Conservation (phyloP, 2,329 filamentous ascomycete genomes). For the Fusarium sp. region DNA sequence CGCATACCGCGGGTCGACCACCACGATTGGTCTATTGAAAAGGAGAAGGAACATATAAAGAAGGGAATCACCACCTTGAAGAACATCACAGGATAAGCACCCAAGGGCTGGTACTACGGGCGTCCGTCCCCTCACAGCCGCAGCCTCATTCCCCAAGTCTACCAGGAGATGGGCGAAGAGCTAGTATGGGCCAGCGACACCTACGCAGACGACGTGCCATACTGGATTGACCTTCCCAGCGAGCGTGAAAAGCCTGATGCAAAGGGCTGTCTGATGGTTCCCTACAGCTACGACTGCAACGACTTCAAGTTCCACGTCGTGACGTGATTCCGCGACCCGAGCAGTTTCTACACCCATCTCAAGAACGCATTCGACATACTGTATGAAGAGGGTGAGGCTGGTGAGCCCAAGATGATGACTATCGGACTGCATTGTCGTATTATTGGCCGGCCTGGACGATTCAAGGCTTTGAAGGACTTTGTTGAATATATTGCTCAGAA, state of each 20-base stretch:
- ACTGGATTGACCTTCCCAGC: conserved; percentile 7
- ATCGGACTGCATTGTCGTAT: conserved; percentile 16
- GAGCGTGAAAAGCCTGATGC: background rate
- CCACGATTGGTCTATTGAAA: conserved; percentile 5
- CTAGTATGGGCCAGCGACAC: conserved; percentile 5
- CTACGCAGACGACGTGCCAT: conserved; percentile 16
- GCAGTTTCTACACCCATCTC: conserved; percentile 1
- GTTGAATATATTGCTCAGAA: conserved; percentile 14
- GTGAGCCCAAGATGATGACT: conserved; percentile 10
- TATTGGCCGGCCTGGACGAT: conserved; percentile 2
- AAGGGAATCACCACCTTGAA: background rate
- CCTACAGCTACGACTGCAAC: conserved; percentile 22
- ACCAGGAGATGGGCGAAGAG: conserved; percentile 15
- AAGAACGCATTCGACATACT: conserved; percentile 15
- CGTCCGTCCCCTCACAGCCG: conserved; percentile 7
- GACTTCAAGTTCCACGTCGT: conserved; percentile 11
- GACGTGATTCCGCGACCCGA: conserved; percentile 5
- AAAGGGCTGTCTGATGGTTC: conserved; percentile 11
- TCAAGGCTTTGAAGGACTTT: conserved; percentile 13
- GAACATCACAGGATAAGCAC: background rate
- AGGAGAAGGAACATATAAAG: conserved; percentile 2
- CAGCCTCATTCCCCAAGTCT: background rate
- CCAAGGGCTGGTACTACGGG: conserved; percentile 22
- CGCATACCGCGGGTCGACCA: conserved; percentile 17
- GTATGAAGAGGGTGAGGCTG: conserved; percentile 4